phyloP scores from a whole-genome alignment of 208 protist genomes.

The Wallacemonas sp. region DNA sequence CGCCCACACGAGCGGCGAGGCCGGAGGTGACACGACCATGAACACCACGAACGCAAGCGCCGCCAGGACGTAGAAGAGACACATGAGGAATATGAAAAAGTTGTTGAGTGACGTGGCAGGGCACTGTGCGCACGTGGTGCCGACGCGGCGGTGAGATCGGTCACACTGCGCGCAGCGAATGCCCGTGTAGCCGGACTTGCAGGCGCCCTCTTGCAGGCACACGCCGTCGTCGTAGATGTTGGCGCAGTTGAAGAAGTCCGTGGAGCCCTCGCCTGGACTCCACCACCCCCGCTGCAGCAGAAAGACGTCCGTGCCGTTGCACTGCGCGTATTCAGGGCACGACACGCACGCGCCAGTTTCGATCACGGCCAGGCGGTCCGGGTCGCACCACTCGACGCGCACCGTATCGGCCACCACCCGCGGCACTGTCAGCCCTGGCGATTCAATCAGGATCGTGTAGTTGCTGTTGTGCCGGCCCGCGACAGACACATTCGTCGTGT shows the following conservation, averaged over 20 bases:
- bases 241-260: constrained; percentile 28
- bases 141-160: constrained; percentile 17
- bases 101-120: constrained; percentile 13
- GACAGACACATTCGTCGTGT: constrained; percentile 30
- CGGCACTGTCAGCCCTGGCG: constrained; percentile 16
- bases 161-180: constrained; percentile 32
- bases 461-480: neutral
- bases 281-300: constrained; percentile 35
- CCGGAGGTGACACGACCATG: constrained; percentile 17
- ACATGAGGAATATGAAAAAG: constrained; percentile 23
- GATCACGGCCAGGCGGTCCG: constrained; percentile 8
- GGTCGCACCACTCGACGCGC: constrained; percentile 21
- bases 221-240: constrained; percentile 24
- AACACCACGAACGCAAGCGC: constrained; percentile 13
- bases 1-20: constrained; percentile 17
- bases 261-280: constrained; percentile 17
- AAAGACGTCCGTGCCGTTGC: constrained; percentile 31
- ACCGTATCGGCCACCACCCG: constrained; percentile 14
- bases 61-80: constrained; percentile 10
- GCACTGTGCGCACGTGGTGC: constrained; percentile 28
- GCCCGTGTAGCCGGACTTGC: constrained; percentile 33
- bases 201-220: constrained; percentile 29
- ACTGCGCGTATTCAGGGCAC: constrained; percentile 32
- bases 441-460: constrained; percentile 22
- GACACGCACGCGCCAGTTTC: constrained; percentile 19